phyloP scores from a whole-genome alignment of 352 stramenopile species.

The Globisporangium iwayamae region DNA sequence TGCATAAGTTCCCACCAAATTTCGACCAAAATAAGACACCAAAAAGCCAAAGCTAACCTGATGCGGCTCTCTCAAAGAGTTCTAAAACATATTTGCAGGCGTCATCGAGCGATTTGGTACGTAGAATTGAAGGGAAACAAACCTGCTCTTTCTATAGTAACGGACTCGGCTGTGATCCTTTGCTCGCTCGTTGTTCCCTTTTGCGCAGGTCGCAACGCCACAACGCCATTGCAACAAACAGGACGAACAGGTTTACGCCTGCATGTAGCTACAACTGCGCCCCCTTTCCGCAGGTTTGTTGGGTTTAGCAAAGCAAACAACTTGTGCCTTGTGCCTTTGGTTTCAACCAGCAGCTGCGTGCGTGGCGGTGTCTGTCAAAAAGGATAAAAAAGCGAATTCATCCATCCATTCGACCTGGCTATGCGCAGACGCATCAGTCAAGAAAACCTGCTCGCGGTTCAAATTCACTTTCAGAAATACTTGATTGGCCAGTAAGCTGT shows the following conservation, averaged over 20 bases:
- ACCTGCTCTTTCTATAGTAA: not conserved
- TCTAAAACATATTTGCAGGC: not conserved
- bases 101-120: not conserved
- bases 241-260: too few relatives aligned
- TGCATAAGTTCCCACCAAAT: too few relatives aligned
- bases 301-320: not conserved
- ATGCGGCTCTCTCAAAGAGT: not conserved
- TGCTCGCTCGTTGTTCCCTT: too few relatives aligned
- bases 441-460: too few relatives aligned
- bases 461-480: too few relatives aligned
- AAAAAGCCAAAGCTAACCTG: not conserved
- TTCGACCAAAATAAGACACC: too few relatives aligned
- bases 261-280: not conserved
- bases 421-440: not conserved
- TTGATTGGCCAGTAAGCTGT: too few relatives aligned
- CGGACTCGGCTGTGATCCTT: not conserved
- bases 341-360: not conserved
- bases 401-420: constrained; percentile 7
- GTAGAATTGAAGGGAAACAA: constrained; percentile 13
- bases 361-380: not conserved
- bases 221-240: not conserved
- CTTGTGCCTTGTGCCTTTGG: not conserved
- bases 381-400: not conserved
- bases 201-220: not conserved
- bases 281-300: not conserved